These are phyloP conservation scores for Phytopythium cucurbitacearum DNA, from an alignment of 352 stramenopile genomes.

Conservation along the genomic window DNA sequence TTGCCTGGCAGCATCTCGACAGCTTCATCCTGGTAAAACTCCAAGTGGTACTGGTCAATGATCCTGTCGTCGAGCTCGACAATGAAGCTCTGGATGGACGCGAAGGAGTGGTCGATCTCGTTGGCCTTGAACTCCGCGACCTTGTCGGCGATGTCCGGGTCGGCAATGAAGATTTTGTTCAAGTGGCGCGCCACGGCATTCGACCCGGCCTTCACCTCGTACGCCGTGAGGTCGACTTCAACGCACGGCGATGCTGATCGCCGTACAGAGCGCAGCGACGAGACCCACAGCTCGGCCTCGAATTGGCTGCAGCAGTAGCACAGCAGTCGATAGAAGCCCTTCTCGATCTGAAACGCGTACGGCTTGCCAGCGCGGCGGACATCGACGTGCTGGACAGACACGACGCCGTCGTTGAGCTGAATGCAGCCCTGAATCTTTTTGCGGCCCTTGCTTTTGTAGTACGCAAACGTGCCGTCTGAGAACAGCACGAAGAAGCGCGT, in stretches of 20 bases:
- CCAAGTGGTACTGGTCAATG: constrained; percentile 61
- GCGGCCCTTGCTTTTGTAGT: constrained; percentile 76
- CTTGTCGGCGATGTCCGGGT: constrained; percentile 42
- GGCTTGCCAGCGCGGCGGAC: constrained; percentile 52
- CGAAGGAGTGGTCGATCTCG: constrained; percentile 42
- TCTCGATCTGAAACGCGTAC: constrained; percentile 83
- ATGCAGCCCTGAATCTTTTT: constrained; percentile 82
- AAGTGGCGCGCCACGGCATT: constrained; percentile 53
- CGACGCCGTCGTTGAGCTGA: constrained; percentile 78
- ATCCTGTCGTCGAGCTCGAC: constrained; percentile 58
- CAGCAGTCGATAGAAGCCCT: constrained; percentile 79
- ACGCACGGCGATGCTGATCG: constrained; percentile 35
- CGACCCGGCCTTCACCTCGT: constrained; percentile 48
- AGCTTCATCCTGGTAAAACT: constrained; percentile 55
- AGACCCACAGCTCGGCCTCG: constrained; percentile 80
- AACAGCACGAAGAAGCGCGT: constrained; percentile 84
- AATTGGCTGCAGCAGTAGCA: constrained; percentile 77
- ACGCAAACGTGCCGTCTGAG: constrained; percentile 73
- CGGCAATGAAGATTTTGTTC: constrained; percentile 83
- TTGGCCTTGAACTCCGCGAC: constrained; percentile 49
- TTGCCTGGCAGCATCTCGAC: constrained; percentile 68
- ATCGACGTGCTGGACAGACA: constrained; percentile 79
- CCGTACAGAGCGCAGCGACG: constrained; percentile 50
- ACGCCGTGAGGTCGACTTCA: constrained; percentile 60
- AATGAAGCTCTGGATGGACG: constrained; percentile 56